These are phyloP conservation scores for Ophiocordyceps polyrhachis-furcata DNA, from an alignment of 2,329 filamentous ascomycete genomes.

Conservation along the genomic window DNA sequence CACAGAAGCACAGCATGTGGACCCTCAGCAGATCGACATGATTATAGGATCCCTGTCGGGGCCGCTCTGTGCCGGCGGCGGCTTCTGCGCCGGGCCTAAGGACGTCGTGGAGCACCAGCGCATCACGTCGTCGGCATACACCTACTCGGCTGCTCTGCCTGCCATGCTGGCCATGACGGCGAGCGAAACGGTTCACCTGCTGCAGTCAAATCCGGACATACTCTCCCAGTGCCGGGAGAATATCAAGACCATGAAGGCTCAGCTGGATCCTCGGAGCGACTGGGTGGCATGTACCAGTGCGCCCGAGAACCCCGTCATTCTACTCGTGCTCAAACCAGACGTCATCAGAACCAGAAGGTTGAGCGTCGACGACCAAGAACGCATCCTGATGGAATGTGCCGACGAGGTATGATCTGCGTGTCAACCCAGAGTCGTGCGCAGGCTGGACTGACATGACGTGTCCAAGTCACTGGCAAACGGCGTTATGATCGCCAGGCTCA, in stretches of 20 bases:
- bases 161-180: constrained; percentile 91
- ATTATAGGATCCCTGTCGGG: constrained; percentile 85
- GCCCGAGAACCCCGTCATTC: constrained; percentile 69
- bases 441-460: background rate
- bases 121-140: constrained; percentile 81
- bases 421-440: background rate
- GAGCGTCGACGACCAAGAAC: constrained; percentile 59
- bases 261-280: constrained; percentile 83
- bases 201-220: constrained; percentile 76
- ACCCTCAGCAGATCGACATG: constrained; percentile 88
- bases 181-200: constrained; percentile 69
- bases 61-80: constrained; percentile 77
- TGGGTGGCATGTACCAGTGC: constrained; percentile 74
- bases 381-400: constrained; percentile 74
- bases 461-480: constrained; percentile 65
- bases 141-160: constrained; percentile 85
- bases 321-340: constrained; percentile 69
- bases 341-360: constrained; percentile 54
- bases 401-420: constrained; percentile 55
- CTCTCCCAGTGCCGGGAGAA: constrained; percentile 67
- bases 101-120: constrained; percentile 95
- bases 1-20: constrained; percentile 93
- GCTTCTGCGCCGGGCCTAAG: constrained; percentile 81
- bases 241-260: constrained; percentile 65
- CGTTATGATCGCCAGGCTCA: constrained; percentile 75